Base-by-base conservation (phyloP, 495 filamentous ascomycete species). In the Thermothielavioides terrestris region DNA sequence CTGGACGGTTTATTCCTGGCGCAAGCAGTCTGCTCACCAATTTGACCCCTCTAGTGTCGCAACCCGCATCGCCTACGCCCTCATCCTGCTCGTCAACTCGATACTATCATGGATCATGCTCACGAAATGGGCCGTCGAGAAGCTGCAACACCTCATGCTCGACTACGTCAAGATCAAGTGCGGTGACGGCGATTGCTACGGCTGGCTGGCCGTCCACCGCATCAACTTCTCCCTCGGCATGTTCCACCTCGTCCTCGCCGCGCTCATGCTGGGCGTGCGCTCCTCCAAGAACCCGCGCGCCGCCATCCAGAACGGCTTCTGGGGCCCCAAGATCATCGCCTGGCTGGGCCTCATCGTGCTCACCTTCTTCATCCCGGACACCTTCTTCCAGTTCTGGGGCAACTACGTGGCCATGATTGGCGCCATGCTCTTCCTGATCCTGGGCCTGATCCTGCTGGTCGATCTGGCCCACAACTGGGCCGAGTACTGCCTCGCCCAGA, bases 61-160 rank as follows among this genome's bases (percentile, higher is more conserved):
- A 30, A 98, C 92, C 61, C 84, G 92, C 72, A 95, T 98, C 68
- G 90, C 86, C 61, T 98, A 97, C 69, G 92, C 94, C 56, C 80
- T 96, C 63, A 85, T 98, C 59, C 88, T 98, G 46, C 79, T 97
- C 54, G 68, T 95, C 71, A 97, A 98, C 78, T 95, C 89, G 39
- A 94, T 96, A 53, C 64, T 94, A 39, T 91, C 94, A 25, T 98
- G 92, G 92, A 86, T 98, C 28, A 94, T 97, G 89, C 90, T 97
- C 76, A 97, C 92, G 8, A 88, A 89, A 52, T 98, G 94, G 92
- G 92, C 92, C 14, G 83, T 96, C 65, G 89, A 95, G 59, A 96
- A 96, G 62, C 73, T 98, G 9, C 82, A 95, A 63, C 79, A 91
- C 54, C 67, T 97, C 40, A 91, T 89, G 25, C 74, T 98, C 42